A percentile compares a stretch with the other conserved stretches of the same genome.
Evolutionary conservation across 2,329 filamentous ascomycete genomes (phyloP).

Genomic region (Sodiomyces alkalinus): DNA sequence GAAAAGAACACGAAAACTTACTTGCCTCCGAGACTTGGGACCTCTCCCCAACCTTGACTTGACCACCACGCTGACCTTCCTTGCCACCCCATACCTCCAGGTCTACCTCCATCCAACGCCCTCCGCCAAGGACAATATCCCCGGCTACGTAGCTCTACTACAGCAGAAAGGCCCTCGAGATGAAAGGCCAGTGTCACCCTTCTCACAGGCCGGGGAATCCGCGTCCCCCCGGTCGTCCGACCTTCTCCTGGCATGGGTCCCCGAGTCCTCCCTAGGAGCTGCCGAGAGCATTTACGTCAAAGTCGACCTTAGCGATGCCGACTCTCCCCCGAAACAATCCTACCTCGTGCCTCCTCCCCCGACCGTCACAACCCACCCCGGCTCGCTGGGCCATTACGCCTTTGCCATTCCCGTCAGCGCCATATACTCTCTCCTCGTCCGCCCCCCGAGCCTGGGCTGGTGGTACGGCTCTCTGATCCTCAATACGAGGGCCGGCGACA

Average conservation of each 20-base stretch:
- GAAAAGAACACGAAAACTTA: too few species aligned
- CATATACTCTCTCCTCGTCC: constrained; percentile 78
- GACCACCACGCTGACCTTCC: background rate
- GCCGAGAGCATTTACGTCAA: constrained; percentile 85
- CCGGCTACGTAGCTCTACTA: constrained; percentile 82
- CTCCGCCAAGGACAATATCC: constrained; percentile 87
- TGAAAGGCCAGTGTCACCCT: constrained; percentile 26
- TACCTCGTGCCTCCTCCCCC: constrained; percentile 88
- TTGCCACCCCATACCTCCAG: constrained; percentile 24
- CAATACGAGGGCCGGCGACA: constrained; percentile 80
- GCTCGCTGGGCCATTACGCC: constrained; percentile 63
- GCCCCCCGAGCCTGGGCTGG: constrained; percentile 90
- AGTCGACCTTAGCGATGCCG: constrained; percentile 73
- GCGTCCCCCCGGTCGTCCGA: constrained; percentile 44
- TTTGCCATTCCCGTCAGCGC: constrained; percentile 85
- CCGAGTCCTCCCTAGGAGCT: constrained; percentile 76
- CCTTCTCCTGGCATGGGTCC: constrained; percentile 83
- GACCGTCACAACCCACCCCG: constrained; percentile 61
- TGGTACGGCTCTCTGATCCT: constrained; percentile 96
- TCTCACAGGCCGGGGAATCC: constrained; percentile 21
- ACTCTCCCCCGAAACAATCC: constrained; percentile 68
- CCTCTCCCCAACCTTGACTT: background rate
- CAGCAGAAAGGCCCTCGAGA: constrained; percentile 57
- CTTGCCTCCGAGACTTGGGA: too few species aligned
- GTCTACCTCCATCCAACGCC: constrained; percentile 94